Evolutionary conservation across 495 filamentous ascomycete species (phyloP).

Genomic region (Aspergillus biplanus): DNA sequence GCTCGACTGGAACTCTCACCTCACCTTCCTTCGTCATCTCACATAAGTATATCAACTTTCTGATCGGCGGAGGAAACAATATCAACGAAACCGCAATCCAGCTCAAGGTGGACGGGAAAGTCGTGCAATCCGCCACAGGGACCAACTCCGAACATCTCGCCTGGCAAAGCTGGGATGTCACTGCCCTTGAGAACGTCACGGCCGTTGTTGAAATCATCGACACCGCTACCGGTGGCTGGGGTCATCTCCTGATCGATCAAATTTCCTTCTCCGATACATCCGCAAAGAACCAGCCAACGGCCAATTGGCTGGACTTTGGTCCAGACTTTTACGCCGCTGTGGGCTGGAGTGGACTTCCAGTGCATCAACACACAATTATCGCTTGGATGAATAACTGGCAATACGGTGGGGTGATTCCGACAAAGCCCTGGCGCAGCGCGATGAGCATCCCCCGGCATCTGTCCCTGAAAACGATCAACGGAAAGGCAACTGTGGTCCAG

Average conservation of each 20-base stretch:
- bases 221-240: constrained; percentile 4
- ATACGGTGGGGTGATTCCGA: constrained; percentile 41
- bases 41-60: constrained; percentile 13
- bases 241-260: constrained; percentile 2
- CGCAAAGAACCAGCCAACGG: constrained; percentile 7
- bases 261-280: constrained; percentile 10
- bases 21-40: constrained; percentile 1
- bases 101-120: constrained; percentile 3
- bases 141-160: background rate
- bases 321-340: constrained; percentile 63
- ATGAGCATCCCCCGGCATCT: constrained; percentile 55
- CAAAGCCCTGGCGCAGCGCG: constrained; percentile 52
- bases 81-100: constrained; percentile 9
- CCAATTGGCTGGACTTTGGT: constrained; percentile 54
- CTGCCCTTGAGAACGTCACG: background rate
- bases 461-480: constrained; percentile 30
- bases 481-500: constrained; percentile 29
- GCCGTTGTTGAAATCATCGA: constrained; percentile 8
- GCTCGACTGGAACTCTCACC: background rate
- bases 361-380: constrained; percentile 44
- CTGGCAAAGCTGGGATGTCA: constrained; percentile 12
- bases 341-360: constrained; percentile 53
- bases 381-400: constrained; percentile 68
- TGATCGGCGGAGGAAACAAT: constrained; percentile 8
- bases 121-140: constrained; percentile 2